Conservation (phyloP, 192 early-diverging fungal species). For the Phlyctochytrium planicorne region DNA sequence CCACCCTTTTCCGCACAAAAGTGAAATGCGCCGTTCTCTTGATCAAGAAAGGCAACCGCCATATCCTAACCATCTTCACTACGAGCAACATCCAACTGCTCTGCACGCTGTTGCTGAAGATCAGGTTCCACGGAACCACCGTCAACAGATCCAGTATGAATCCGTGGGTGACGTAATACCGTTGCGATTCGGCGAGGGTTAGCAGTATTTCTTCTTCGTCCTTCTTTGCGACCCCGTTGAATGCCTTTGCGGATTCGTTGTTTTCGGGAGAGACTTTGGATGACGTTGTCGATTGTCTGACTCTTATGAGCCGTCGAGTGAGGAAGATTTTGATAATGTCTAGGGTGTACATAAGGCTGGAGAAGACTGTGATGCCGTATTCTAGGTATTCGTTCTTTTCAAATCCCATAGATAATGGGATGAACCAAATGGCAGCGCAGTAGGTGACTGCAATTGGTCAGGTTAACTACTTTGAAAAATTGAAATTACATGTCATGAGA, state of each 20-base stretch:
- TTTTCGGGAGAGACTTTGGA: too few species aligned
- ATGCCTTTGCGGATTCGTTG: slow-evolving; percentile 3
- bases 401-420: slow-evolving; percentile 13
- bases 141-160: slow-evolving; percentile 13
- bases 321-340: background rate
- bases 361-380: background rate
- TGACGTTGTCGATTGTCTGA: background rate
- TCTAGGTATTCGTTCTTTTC: background rate
- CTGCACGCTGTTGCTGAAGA: slow-evolving; percentile 7
- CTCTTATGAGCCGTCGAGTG: background rate
- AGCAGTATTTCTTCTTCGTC: background rate
- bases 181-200: background rate
- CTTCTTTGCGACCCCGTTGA: background rate
- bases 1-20: background rate
- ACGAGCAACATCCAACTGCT: background rate
- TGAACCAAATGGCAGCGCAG: background rate
- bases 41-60: background rate
- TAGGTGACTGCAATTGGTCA: slow-evolving; percentile 1
- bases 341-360: background rate
- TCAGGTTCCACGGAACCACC: slow-evolving; percentile 13
- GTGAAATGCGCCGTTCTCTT: background rate
- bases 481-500: background rate
- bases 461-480: too few species aligned
- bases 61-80: background rate
- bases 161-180: slow-evolving; percentile 3